Percentiles rank a stretch among this genome's conserved stretches.
phyloP scores from a whole-genome alignment of 306 rosid genomes.

The Glycine latifolia region DNA sequence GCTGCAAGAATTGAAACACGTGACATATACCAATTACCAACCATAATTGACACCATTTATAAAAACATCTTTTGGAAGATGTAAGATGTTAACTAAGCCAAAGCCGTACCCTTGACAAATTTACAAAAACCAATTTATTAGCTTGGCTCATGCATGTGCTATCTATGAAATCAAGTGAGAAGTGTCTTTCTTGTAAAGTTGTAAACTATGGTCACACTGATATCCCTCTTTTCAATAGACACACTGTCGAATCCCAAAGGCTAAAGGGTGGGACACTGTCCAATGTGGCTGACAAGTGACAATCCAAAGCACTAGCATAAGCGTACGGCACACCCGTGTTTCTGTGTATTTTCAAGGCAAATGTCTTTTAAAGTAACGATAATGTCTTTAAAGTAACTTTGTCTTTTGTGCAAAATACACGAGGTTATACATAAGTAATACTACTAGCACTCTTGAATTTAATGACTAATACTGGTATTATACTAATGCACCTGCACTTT shows the following conservation, averaged over 20 bases:
- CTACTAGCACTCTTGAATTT: not conserved
- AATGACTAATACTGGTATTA: too few relatives aligned
- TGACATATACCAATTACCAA: not conserved
- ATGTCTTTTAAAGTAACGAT: not conserved
- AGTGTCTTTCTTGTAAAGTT: not conserved
- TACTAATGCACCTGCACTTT: too few relatives aligned
- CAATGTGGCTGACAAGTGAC: slow-evolving; percentile 17
- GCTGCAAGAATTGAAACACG: not conserved
- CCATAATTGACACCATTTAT: not conserved
- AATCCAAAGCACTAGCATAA: slow-evolving; percentile 26
- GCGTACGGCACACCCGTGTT: not conserved
- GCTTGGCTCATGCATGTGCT: not conserved
- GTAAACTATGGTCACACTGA: not conserved
- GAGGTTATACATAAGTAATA: not conserved
- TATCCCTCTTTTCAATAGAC: slow-evolving; percentile 32
- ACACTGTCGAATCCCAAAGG: slow-evolving; percentile 41
- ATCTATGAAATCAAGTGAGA: not conserved
- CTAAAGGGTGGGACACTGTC: slow-evolving; percentile 27
- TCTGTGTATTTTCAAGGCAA: not conserved
- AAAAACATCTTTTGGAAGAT: not conserved
- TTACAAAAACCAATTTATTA: not conserved
- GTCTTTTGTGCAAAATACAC: not conserved
- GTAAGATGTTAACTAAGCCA: not conserved
- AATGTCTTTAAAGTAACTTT: not conserved
- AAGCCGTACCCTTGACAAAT: not conserved